Percentiles rank a stretch among this genome's conserved stretches.
Conservation (phyloP, 2,329 filamentous ascomycete genomes). For the Didymella pomorum region DNA sequence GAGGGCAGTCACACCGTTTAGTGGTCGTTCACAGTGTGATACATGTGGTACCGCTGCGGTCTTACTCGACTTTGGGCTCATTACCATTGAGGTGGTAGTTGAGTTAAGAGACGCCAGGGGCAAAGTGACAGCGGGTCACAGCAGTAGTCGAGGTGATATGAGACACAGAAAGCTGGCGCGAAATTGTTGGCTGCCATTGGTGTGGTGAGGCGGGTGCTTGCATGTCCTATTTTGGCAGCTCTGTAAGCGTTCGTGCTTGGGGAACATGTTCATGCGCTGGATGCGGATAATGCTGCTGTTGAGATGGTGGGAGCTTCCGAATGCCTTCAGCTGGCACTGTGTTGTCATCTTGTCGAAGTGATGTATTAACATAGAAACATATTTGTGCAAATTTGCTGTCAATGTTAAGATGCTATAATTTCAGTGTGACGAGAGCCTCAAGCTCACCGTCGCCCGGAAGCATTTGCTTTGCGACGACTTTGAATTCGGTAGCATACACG, state of each 20-base stretch:
- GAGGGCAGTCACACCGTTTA: slow-evolving; percentile 13
- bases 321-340: not conserved
- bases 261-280: not conserved
- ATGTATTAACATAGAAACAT: not conserved
- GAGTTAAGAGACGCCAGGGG: not conserved
- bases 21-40: not conserved
- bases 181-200: not conserved
- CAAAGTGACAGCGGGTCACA: slow-evolving; percentile 2
- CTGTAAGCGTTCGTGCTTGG: not conserved
- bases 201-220: not conserved
- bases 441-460: too few species aligned
- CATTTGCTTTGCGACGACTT: too few species aligned
- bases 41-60: not conserved
- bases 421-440: not conserved
- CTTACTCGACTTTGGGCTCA: not conserved
- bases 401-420: too few species aligned
- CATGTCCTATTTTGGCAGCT: not conserved
- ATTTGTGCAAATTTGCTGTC: not conserved
- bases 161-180: not conserved
- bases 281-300: not conserved
- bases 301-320: not conserved
- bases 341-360: not conserved
- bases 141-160: not conserved
- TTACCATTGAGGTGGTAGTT: slow-evolving; percentile 2
- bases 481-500: not conserved